Evolutionary conservation across 2,329 filamentous ascomycete species (phyloP).

Genomic region (Penicillium sp.): DNA sequence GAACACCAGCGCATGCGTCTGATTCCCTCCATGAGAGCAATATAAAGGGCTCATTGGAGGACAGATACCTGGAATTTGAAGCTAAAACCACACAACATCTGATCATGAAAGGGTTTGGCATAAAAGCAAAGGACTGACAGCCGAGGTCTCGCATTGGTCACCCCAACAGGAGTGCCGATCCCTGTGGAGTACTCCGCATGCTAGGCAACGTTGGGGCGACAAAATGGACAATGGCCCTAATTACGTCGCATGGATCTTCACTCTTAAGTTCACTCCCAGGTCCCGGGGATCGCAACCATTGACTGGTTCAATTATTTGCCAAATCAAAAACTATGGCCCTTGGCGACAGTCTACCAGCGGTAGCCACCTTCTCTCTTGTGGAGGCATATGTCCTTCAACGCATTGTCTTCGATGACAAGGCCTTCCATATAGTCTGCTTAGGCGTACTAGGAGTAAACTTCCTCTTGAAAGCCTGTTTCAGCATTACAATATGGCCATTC

Average conservation of each 20-base stretch:
- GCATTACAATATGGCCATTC: conserved; percentile 50
- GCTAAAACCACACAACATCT: too few species aligned
- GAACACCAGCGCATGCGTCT: too few species aligned
- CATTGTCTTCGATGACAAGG: conserved; percentile 23
- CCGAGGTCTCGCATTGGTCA: conserved; percentile 9
- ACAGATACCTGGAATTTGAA: too few species aligned
- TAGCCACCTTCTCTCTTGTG: conserved; percentile 25
- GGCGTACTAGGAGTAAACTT: conserved; percentile 28
- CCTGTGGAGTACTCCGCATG: not conserved
- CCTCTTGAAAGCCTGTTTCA: conserved; percentile 34
- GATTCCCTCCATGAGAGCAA: too few species aligned
- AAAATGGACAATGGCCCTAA: not conserved
- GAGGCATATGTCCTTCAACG: conserved; percentile 34
- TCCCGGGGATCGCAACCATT: not conserved
- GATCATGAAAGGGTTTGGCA: too few species aligned
- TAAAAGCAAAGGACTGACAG: not conserved
- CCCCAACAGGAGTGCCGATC: conserved; percentile 7
- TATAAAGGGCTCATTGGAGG: too few species aligned
- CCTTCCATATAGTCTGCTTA: conserved; percentile 27
- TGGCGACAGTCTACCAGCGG: conserved; percentile 6
- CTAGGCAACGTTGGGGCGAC: not conserved
- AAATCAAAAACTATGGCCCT: not conserved
- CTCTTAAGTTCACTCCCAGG: not conserved
- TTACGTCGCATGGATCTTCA: not conserved
- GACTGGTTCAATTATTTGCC: not conserved